A percentile compares a stretch with the other conserved stretches of the same genome.
phyloP scores from a whole-genome alignment of 148 eudicot species.

The Linanthus parryae region DNA sequence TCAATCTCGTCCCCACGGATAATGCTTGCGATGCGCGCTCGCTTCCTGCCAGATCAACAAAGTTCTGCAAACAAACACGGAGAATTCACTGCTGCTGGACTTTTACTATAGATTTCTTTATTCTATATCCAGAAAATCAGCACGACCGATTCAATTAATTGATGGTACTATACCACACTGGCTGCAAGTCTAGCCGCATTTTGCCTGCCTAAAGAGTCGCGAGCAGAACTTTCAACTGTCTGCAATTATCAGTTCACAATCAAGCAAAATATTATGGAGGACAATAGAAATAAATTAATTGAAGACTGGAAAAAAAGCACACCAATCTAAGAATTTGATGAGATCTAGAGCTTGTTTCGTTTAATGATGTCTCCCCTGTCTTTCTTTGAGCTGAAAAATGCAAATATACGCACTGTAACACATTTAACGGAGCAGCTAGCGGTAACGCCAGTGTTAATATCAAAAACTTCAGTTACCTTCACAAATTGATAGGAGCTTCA shows the following conservation, averaged over 20 bases:
- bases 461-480: conserved; percentile 44
- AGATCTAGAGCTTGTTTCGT: conserved; percentile 90
- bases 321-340: conserved; percentile 95
- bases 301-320: background rate
- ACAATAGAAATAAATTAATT: background rate
- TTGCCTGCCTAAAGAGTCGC: conserved; percentile 82
- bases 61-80: conserved; percentile 53
- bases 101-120: background rate
- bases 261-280: conserved; percentile 1
- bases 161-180: conserved; percentile 61
- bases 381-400: conserved; percentile 70
- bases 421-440: background rate
- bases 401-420: background rate
- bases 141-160: background rate
- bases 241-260: conserved; percentile 24
- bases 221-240: conserved; percentile 96
- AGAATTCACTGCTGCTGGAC: background rate
- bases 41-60: conserved; percentile 96
- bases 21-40: conserved; percentile 96
- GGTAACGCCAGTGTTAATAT: background rate
- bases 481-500: conserved; percentile 77
- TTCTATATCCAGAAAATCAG: background rate
- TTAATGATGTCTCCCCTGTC: conserved; percentile 84
- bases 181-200: conserved; percentile 88
- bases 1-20: conserved; percentile 82